Percentiles rank a stretch among this genome's conserved stretches.
Conservation (phyloP, 768 basidiomycete species). For the Tricholoma terreum region DNA sequence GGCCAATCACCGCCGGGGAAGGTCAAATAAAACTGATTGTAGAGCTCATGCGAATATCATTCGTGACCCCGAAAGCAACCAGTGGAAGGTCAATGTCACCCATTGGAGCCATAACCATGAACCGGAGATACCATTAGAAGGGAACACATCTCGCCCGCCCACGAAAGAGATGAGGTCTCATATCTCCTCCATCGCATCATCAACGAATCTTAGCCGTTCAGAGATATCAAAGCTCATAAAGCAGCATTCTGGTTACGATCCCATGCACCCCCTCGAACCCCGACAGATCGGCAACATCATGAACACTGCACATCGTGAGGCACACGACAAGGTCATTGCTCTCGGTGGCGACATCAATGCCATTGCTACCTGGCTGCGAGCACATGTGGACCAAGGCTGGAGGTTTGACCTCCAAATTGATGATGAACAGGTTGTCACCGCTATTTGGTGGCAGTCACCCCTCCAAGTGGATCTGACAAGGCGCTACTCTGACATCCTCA, state of each 20-base stretch:
- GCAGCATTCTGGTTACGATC: background rate
- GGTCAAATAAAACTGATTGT: conserved; percentile 18
- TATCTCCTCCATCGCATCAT: conserved; percentile 5
- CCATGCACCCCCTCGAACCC: conserved; percentile 17
- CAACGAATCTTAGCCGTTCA: conserved; percentile 13
- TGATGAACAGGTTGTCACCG: conserved; percentile 11
- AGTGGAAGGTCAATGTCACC: conserved; percentile 14
- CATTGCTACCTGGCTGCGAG: conserved; percentile 18
- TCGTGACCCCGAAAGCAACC: background rate
- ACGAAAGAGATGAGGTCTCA: conserved; percentile 16
- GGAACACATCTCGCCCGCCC: conserved; percentile 10
- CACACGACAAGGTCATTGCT: conserved; percentile 11
- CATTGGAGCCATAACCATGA: conserved; percentile 25
- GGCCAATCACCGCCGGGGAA: conserved; percentile 12
- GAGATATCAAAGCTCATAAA: conserved; percentile 7
- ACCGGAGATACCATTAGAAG: conserved; percentile 18
- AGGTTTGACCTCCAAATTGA: conserved; percentile 16
- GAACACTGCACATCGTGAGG: conserved; percentile 14
- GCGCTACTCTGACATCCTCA: conserved; percentile 18
- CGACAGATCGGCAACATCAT: conserved; percentile 32
- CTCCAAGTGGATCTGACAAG: conserved; percentile 18
- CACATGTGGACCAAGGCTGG: conserved; percentile 21
- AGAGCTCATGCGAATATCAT: conserved; percentile 20
- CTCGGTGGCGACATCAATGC: conserved; percentile 28
- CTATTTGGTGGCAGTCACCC: conserved; percentile 32